Conservation (phyloP, 768 basidiomycete genomes). For the Pulveroboletus ravenelii region DNA sequence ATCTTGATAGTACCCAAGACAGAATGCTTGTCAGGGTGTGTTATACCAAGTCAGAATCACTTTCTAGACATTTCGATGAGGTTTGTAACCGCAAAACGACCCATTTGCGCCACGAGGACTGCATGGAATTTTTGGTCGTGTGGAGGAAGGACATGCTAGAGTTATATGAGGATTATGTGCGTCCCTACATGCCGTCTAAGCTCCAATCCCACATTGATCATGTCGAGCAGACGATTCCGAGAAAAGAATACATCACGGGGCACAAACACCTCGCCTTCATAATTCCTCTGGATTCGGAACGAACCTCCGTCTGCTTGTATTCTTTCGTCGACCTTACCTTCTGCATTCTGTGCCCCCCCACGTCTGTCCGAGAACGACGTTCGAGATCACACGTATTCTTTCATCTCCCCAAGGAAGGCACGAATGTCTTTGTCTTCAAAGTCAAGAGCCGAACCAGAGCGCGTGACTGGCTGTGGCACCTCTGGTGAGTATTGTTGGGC, state of each 20-base stretch:
- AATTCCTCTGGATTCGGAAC: slow-evolving; percentile 61
- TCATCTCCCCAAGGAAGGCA: slow-evolving; percentile 54
- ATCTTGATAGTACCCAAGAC: slow-evolving; percentile 46
- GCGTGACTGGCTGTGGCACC: slow-evolving; percentile 85
- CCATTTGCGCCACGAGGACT: slow-evolving; percentile 57
- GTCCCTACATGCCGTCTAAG: slow-evolving; percentile 22
- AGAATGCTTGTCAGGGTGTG: slow-evolving; percentile 83
- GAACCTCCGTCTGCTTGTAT: slow-evolving; percentile 76
- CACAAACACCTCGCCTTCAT: slow-evolving; percentile 77
- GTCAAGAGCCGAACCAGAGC: slow-evolving; percentile 70
- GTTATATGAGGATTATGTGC: slow-evolving; percentile 80
- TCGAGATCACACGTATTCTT: slow-evolving; percentile 47
- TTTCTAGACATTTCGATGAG: slow-evolving; percentile 60
- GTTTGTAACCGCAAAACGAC: slow-evolving; percentile 57
- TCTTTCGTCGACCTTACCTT: slow-evolving; percentile 85
- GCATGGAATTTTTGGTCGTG: slow-evolving; percentile 81
- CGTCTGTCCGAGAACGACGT: slow-evolving; percentile 35
- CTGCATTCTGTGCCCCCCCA: slow-evolving; percentile 64
- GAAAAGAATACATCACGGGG: slow-evolving; percentile 61
- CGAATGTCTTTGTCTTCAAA: slow-evolving; percentile 86
- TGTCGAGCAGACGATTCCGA: slow-evolving; percentile 48
- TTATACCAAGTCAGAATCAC: slow-evolving; percentile 51
- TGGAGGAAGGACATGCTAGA: slow-evolving; percentile 79
- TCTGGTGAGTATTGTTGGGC: slow-evolving; percentile 52
- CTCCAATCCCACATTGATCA: slow-evolving; percentile 1